Percentiles rank a stretch among this genome's conserved stretches.
These are phyloP conservation scores for Komagataella populi DNA, from an alignment of 805 yeast species.

Conservation along the genomic window DNA sequence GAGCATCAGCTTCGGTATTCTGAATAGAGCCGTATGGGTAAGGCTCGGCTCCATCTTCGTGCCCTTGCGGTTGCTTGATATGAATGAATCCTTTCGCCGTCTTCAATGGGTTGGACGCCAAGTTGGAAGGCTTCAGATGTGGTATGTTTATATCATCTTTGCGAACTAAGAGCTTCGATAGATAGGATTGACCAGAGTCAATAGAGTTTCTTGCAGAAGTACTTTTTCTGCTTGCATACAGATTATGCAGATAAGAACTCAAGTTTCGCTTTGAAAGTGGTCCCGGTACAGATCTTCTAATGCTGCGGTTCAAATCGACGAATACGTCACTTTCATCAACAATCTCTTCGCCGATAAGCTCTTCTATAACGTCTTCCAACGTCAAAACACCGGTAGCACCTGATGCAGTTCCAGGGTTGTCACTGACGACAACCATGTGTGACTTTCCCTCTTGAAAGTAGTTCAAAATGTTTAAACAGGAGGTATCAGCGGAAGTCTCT, in stretches of 20 bases:
- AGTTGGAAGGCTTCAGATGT: conserved; percentile 39
- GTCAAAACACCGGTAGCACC: conserved; percentile 92
- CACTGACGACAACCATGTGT: conserved; percentile 90
- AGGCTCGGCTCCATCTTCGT: conserved; percentile 1
- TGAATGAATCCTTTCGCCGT: conserved; percentile 54
- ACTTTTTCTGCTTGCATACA: conserved; percentile 19
- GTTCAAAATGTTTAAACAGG: conserved; percentile 85
- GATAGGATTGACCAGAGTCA: conserved; percentile 11
- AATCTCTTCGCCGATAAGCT: conserved; percentile 93
- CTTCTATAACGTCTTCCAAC: conserved; percentile 95
- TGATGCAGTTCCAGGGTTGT: conserved; percentile 60
- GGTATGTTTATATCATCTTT: background rate
- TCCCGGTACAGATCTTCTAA: conserved; percentile 66
- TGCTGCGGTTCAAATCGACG: conserved; percentile 79
- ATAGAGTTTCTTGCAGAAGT: conserved; percentile 27
- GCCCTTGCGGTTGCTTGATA: conserved; percentile 25
- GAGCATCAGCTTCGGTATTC: conserved; percentile 29
- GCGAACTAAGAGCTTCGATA: conserved; percentile 1
- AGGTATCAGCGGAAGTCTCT: conserved; percentile 83
- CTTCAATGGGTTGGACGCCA: conserved; percentile 58
- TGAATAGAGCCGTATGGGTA: conserved; percentile 16
- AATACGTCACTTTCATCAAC: conserved; percentile 94
- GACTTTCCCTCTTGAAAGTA: conserved; percentile 97
- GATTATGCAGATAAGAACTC: conserved; percentile 51
- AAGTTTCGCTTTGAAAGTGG: conserved; percentile 60